These are phyloP conservation scores for Mycena vulgaris DNA, from an alignment of 768 basidiomycete species.

Conservation along the genomic window DNA sequence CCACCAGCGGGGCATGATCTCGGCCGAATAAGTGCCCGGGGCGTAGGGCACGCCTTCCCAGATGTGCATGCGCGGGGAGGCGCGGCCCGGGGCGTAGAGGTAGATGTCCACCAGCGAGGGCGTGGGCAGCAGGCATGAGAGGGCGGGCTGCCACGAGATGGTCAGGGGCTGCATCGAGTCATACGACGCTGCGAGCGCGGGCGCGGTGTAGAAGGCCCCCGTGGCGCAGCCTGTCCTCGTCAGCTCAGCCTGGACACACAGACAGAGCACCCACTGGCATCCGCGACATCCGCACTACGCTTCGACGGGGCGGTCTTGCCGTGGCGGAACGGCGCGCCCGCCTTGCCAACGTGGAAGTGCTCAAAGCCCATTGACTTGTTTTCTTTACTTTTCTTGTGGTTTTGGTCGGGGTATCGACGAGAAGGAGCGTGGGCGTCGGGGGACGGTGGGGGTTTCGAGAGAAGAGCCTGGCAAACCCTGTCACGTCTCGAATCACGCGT, in stretches of 20 bases:
- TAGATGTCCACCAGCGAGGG: conserved; percentile 75
- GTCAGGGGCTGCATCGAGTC: conserved; percentile 65
- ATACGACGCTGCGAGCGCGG: conserved; percentile 63
- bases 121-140: conserved; percentile 60
- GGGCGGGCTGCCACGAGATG: conserved; percentile 72
- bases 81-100: conserved; percentile 67
- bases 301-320: not conserved
- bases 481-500: not conserved
- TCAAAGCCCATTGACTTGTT: conserved; percentile 23
- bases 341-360: conserved; percentile 20
- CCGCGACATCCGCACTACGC: not conserved
- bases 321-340: conserved; percentile 28
- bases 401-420: not conserved
- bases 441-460: conserved; percentile 9
- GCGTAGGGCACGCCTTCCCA: conserved; percentile 69
- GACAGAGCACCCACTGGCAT: not conserved
- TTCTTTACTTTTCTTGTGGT: conserved; percentile 3
- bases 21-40: conserved; percentile 64
- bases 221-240: conserved; percentile 60
- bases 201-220: conserved; percentile 75
- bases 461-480: not conserved
- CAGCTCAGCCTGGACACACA: not conserved
- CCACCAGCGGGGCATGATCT: conserved; percentile 80
- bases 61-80: conserved; percentile 63
- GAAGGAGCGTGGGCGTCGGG: conserved; percentile 37